Percentiles rank a stretch among this genome's conserved stretches.
Conservation (phyloP, 2,329 filamentous ascomycete genomes). For the Chaetomium strumarium region DNA sequence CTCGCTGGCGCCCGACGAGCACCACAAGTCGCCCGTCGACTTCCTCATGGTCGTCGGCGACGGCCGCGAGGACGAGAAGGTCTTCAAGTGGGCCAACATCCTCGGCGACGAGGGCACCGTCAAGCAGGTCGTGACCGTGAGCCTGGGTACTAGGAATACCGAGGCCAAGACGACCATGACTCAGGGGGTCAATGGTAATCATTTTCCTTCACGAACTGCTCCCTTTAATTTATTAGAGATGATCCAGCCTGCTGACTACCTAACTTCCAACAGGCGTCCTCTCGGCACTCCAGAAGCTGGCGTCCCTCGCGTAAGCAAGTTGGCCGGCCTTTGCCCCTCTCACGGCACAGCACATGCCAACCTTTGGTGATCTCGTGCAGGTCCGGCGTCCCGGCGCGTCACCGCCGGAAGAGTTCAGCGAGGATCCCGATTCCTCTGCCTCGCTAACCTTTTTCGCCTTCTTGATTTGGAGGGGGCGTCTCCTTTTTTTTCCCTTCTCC, state of each 20-base stretch:
- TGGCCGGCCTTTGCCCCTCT: slow-evolving; percentile 6
- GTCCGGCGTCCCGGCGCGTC: slow-evolving; percentile 14
- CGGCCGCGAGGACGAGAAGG: slow-evolving; percentile 85
- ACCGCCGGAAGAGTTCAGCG: slow-evolving; percentile 18
- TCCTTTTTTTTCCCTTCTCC: not conserved
- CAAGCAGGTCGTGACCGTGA: slow-evolving; percentile 74
- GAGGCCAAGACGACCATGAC: slow-evolving; percentile 80
- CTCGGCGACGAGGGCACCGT: slow-evolving; percentile 55
- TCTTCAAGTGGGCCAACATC: slow-evolving; percentile 90
- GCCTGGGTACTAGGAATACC: slow-evolving; percentile 79
- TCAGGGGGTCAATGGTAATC: slow-evolving; percentile 83
- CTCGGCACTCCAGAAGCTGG: slow-evolving; percentile 46
- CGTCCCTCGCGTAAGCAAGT: slow-evolving; percentile 32
- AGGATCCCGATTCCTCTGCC: not conserved
- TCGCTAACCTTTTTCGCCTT: not conserved
- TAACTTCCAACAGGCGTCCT: slow-evolving; percentile 22
- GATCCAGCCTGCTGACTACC: not conserved
- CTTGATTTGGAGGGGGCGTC: not conserved
- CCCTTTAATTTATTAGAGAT: not conserved
- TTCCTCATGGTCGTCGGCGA: slow-evolving; percentile 89
- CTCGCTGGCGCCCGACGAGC: slow-evolving; percentile 30
- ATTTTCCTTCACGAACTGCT: not conserved
- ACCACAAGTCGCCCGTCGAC: slow-evolving; percentile 52
- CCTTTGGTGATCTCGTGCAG: slow-evolving; percentile 11
- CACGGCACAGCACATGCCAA: slow-evolving; percentile 11